Percentiles rank a stretch among this genome's conserved stretches.
Evolutionary conservation across 495 filamentous ascomycete genomes (phyloP).

Genomic region (Niebla homalea): DNA sequence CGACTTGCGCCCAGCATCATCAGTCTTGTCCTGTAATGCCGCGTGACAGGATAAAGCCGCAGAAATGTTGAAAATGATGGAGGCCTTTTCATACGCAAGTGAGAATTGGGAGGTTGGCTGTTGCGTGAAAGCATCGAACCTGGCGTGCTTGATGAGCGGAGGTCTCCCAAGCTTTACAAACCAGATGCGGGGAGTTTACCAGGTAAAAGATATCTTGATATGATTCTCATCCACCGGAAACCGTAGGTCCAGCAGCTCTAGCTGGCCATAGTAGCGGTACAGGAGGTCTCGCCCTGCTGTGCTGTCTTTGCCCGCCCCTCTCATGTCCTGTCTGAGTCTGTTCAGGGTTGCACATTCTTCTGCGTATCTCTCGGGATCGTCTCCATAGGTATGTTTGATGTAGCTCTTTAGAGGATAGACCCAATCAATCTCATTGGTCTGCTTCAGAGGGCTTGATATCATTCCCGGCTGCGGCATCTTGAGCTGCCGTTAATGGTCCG

Average conservation of each 20-base stretch:
- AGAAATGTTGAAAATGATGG: conserved; percentile 99
- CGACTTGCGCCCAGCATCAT: conserved; percentile 86
- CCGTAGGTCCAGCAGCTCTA: conserved; percentile 84
- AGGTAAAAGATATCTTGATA: conserved; percentile 97
- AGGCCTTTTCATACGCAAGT: conserved; percentile 94
- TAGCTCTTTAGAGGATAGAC: conserved; percentile 83
- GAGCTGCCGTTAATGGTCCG: conserved; percentile 2
- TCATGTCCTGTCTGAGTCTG: conserved; percentile 96
- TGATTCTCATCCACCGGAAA: conserved; percentile 98
- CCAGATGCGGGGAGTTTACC: conserved; percentile 41
- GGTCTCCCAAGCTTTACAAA: not conserved
- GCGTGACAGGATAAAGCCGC: conserved; percentile 94
- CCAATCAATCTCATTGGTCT: conserved; percentile 99
- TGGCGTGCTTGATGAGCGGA: conserved; percentile 22
- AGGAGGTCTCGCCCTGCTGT: conserved; percentile 84
- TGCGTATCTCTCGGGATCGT: conserved; percentile 87
- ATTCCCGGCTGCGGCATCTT: conserved; percentile 74
- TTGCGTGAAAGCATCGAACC: conserved; percentile 98
- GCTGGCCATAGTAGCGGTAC: conserved; percentile 94
- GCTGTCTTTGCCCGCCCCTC: conserved; percentile 93
- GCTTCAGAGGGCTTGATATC: conserved; percentile 88
- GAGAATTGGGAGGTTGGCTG: conserved; percentile 93
- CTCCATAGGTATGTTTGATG: conserved; percentile 85
- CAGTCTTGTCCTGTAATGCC: conserved; percentile 78
- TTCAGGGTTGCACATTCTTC: conserved; percentile 94